Base-by-base conservation (phyloP, 2,329 filamentous ascomycete genomes). In the Aspergillus sojae region DNA sequence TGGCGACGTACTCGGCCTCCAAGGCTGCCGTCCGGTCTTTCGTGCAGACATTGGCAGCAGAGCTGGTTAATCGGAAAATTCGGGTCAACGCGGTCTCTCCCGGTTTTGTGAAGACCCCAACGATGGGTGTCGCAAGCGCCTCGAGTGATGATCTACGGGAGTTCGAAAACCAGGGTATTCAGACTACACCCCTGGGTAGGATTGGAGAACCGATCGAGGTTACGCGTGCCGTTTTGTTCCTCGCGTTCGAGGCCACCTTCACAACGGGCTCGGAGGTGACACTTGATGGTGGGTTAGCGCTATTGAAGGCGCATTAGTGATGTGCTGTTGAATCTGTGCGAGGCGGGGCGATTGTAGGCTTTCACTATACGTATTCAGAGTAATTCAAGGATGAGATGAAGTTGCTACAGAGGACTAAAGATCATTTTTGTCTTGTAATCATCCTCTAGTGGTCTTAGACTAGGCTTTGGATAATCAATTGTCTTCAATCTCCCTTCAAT, bases 1-100 rank as follows among this genome's bases (percentile, higher is more conserved):
- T 65, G 63, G 28, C 48, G 11, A 50, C 34, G 19, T 65, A 65
- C n/a, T 48, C 58, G 3, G 41, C 61, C 4, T 57, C 58, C 5
- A 65, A 65, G 36, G 61, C 63, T 4, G 63, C 61, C 4, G 61
- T 65, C 36, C 43, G 46, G 6, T 65, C 63, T 6, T n/a, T 65
- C 1, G 58, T 61, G 16, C 63, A 63, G 39, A 59, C 54, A 4
- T 46, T 65, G 21, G 63, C 63, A 14, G 61, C 61, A 5, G 64
- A 65, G 50, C 43, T 65, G 26, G 58, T 45, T 14, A 28, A 28
- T 11, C 21, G 34, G 32, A 19, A 45, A 43, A 57, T 65, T 4
- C 50, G 64, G 4, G 64, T 65, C 10, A 65, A 63, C 2, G 61
- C 64, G 2, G 61, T 65, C n/a, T 57, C 57, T 21, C 61, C 64